Percentiles rank a stretch among this genome's conserved stretches.
phyloP scores from a whole-genome alignment of 2,329 filamentous ascomycete genomes.

The Stylonectria norvegica region DNA sequence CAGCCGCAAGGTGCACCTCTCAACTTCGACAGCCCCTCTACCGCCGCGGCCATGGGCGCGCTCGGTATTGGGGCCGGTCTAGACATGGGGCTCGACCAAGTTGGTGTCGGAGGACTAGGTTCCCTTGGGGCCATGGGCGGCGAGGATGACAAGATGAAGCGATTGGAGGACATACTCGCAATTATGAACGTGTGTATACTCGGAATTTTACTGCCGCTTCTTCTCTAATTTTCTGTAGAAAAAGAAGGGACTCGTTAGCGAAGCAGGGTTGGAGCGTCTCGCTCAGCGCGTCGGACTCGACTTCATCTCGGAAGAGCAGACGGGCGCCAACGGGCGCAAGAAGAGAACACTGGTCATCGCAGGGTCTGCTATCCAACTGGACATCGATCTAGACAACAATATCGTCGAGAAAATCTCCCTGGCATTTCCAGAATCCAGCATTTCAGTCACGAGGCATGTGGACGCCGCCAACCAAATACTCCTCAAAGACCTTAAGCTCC shows the following conservation, averaged over 20 bases:
- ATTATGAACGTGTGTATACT: conserved; percentile 43
- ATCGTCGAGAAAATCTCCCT: conserved; percentile 61
- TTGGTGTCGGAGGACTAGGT: conserved; percentile 47
- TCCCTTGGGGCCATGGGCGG: conserved; percentile 40
- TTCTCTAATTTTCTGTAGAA: conserved; percentile 27
- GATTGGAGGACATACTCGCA: conserved; percentile 50
- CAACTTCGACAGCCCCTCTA: conserved; percentile 63
- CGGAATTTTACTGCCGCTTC: neutral
- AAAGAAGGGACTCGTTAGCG: conserved; percentile 64
- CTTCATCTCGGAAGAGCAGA: conserved; percentile 55
- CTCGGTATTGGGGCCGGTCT: conserved; percentile 48
- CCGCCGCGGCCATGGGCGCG: conserved; percentile 58
- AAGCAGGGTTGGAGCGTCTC: conserved; percentile 70
- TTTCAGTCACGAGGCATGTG: conserved; percentile 57
- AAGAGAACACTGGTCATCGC: conserved; percentile 58
- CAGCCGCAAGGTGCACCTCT: conserved; percentile 43
- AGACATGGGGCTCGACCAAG: conserved; percentile 52
- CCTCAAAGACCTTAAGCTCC: conserved; percentile 59
- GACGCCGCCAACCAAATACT: conserved; percentile 64
- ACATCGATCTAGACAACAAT: conserved; percentile 60
- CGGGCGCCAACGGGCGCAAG: conserved; percentile 45
- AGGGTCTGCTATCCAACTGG: conserved; percentile 57
- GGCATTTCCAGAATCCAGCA: conserved; percentile 57
- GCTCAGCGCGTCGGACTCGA: conserved; percentile 66
- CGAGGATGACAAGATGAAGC: conserved; percentile 54